Evolutionary conservation across 1,139 yeast genomes (phyloP).

Genomic region (Candida tropicalis): DNA sequence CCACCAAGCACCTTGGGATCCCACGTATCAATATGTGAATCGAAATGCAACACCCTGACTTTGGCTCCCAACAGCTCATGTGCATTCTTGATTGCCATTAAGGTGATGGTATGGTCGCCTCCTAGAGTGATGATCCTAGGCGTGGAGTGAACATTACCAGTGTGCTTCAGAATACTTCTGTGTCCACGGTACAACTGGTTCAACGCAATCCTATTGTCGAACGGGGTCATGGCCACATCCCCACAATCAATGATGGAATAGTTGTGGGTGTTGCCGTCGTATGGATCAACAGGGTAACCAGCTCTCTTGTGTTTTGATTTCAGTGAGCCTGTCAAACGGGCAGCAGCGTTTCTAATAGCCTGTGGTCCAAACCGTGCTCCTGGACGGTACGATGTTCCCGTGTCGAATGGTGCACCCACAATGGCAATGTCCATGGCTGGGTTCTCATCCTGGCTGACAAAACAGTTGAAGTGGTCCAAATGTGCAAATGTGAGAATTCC

Average conservation of each 20-base stretch:
- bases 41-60: constrained; percentile 71
- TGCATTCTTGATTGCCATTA: constrained; percentile 63
- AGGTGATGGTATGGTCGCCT: constrained; percentile 75
- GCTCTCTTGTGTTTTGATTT: constrained; percentile 31
- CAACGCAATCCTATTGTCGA: constrained; percentile 71
- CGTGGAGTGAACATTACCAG: constrained; percentile 31
- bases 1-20: constrained; percentile 67
- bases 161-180: constrained; percentile 49
- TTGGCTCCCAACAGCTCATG: constrained; percentile 60
- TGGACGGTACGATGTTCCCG: constrained; percentile 71
- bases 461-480: constrained; percentile 58
- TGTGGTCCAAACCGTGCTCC: constrained; percentile 85
- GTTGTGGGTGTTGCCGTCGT: constrained; percentile 67
- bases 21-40: constrained; percentile 84
- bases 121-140: constrained; percentile 73
- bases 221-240: constrained; percentile 77
- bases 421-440: constrained; percentile 62
- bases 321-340: constrained; percentile 70
- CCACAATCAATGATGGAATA: constrained; percentile 69
- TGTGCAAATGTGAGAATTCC: constrained; percentile 72
- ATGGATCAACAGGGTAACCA: constrained; percentile 53
- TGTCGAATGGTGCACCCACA: constrained; percentile 78
- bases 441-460: constrained; percentile 50
- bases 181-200: constrained; percentile 72
- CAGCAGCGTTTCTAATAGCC: constrained; percentile 72